Conservation (phyloP, 805 yeast genomes). For the Saccharomyces jurei region DNA sequence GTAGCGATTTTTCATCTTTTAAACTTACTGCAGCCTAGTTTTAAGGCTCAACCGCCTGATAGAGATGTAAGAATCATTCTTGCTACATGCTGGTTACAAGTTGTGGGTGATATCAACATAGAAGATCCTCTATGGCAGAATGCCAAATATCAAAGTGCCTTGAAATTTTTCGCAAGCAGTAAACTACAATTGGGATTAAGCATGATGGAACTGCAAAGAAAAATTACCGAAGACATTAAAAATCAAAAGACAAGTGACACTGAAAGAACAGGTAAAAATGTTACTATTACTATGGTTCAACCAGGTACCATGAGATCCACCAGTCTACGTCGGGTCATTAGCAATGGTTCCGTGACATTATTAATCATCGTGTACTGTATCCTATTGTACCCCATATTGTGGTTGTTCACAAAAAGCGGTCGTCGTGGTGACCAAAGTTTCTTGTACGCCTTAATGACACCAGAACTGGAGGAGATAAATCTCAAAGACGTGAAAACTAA, state of each 20-base stretch:
- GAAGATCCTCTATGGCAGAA: slow-evolving; percentile 57
- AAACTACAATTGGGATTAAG: slow-evolving; percentile 69
- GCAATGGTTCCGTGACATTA: slow-evolving; percentile 66
- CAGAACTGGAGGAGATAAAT: slow-evolving; percentile 50
- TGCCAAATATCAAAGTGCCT: slow-evolving; percentile 54
- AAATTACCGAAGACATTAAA: slow-evolving; percentile 50
- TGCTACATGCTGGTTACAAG: slow-evolving; percentile 72
- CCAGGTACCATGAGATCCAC: slow-evolving; percentile 92
- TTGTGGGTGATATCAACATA: slow-evolving; percentile 58
- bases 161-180: slow-evolving; percentile 74
- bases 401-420: slow-evolving; percentile 70
- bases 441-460: slow-evolving; percentile 60
- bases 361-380: slow-evolving; percentile 49
- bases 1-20: slow-evolving; percentile 74
- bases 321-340: slow-evolving; percentile 66
- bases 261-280: slow-evolving; percentile 42
- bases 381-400: slow-evolving; percentile 71
- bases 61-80: slow-evolving; percentile 80
- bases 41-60: slow-evolving; percentile 87
- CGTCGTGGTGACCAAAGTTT: slow-evolving; percentile 74
- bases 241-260: slow-evolving; percentile 39
- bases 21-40: slow-evolving; percentile 71
- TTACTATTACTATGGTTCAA: slow-evolving; percentile 67
- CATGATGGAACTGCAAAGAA: slow-evolving; percentile 70
- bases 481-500: slow-evolving; percentile 47